Base-by-base conservation (phyloP, 768 basidiomycete species). In the Hygrophoropsis aurantiaca region DNA sequence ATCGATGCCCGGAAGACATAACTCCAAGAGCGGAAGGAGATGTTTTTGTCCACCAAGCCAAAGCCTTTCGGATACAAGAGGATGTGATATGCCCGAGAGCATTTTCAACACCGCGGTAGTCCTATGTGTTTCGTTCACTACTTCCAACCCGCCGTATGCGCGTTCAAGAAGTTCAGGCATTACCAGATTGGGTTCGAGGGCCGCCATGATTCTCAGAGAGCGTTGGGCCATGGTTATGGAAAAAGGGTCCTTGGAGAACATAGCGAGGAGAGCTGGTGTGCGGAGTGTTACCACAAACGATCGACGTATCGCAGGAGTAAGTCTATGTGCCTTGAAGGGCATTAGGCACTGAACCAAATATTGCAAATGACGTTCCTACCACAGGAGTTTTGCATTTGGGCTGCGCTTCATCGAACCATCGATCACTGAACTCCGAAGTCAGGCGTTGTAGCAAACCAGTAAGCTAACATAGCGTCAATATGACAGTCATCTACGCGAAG, bases 101-200 rank as follows among this genome's bases (percentile, higher is more conserved):
- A 89, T 87, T 42, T 86, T 90, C 37, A 97, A 74, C 9, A 92
- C 90, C 1, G 94, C 90, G 2, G 92, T 93, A 4, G 94, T 97
- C 33, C 94, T 74, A 62, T 97, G 92, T 0, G 95, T 98, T 74
- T 97, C 94, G 53, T 94, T 94, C 15, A 97, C 80, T 10, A 86
- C 84, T 61, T 97, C 93, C n/a, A 98, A 72, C 0, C 93, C 93
- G 30, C 87, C 79, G 52, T 95, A 93, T 1, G 92, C 91, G 24
- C 94, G 81, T 58, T 97, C 94, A 19, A 98, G 75, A 11, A 97
- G 73, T 34, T 92, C 85, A 3, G 94, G 94, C 84, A 98, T 87
- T 56, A 97, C 78, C 26, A 95, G 69, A 15, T 76, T 73, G 0
- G 95, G 91, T 58, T 97, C 93, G 6, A 92, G 73, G 46, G 87